These are phyloP conservation scores for Fusarium sp. DNA, from an alignment of 2,329 filamentous ascomycete species.

Conservation along the genomic window DNA sequence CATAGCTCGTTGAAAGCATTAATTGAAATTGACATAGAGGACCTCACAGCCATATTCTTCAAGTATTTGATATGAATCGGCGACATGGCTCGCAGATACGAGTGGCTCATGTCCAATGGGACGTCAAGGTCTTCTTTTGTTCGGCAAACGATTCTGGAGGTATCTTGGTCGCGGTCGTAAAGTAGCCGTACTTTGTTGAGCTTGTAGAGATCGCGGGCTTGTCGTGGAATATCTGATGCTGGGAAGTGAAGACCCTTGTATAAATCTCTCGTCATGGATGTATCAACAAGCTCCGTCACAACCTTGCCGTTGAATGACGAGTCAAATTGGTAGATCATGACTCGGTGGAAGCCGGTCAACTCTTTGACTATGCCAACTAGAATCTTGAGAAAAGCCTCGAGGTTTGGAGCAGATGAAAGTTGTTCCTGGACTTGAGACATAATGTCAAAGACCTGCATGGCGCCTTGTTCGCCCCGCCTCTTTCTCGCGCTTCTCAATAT, in stretches of 20 bases:
- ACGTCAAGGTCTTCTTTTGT: constrained; percentile 77
- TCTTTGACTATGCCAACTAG: constrained; percentile 89
- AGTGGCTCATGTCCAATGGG: constrained; percentile 85
- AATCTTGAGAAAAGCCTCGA: constrained; percentile 82
- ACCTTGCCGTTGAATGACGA: constrained; percentile 84
- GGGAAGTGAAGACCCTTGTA: constrained; percentile 92
- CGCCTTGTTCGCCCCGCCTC: constrained; percentile 80
- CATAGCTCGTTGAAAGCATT: constrained; percentile 87
- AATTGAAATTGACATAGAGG: constrained; percentile 94
- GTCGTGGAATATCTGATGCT: constrained; percentile 86
- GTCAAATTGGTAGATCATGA: constrained; percentile 95
- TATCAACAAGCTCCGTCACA: constrained; percentile 88
- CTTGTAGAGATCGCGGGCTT: constrained; percentile 89
- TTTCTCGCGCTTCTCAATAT: constrained; percentile 81
- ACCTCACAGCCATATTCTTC: constrained; percentile 88
- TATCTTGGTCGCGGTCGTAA: constrained; percentile 85
- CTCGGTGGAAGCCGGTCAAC: constrained; percentile 88
- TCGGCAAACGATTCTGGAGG: constrained; percentile 84
- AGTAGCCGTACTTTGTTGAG: constrained; percentile 89
- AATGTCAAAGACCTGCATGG: constrained; percentile 92
- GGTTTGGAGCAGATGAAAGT: constrained; percentile 75
- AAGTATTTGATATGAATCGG: constrained; percentile 91
- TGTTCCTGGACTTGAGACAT: constrained; percentile 94
- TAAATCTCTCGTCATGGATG: constrained; percentile 80
- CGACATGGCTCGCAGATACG: constrained; percentile 89